These are phyloP conservation scores for Chlorella vulgaris DNA, from an alignment of 139 green algal species.

Conservation along the genomic window DNA sequence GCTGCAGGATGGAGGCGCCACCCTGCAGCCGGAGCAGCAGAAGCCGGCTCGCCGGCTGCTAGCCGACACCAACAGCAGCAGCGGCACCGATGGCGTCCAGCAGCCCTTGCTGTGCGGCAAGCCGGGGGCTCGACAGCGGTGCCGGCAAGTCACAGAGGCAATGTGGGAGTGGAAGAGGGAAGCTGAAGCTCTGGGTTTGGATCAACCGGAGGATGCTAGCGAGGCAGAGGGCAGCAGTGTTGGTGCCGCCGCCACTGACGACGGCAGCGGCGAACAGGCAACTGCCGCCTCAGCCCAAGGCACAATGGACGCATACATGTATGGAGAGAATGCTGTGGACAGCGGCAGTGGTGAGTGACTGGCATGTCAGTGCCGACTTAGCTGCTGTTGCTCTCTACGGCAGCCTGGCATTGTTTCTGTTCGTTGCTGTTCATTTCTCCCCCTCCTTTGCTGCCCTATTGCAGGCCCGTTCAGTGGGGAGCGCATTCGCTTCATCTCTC, in stretches of 20 bases:
- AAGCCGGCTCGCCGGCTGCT: not conserved
- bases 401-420: no score
- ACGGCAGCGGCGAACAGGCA: no score
- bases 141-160: not conserved
- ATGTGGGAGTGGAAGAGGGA: not conserved
- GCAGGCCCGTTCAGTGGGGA: not conserved
- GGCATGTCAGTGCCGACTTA: no score
- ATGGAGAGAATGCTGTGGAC: not conserved
- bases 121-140: not conserved
- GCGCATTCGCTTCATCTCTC: slow-evolving; percentile 16
- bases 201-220: not conserved
- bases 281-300: not conserved
- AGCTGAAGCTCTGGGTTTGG: not conserved
- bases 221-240: not conserved
- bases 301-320: slow-evolving; percentile 21
- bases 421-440: no score
- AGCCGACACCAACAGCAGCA: not conserved
- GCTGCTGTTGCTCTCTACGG: no score
- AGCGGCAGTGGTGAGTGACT: slow-evolving; percentile 12
- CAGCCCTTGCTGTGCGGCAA: not conserved
- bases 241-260: not conserved
- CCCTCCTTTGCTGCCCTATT: not conserved
- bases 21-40: no score
- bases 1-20: no score
- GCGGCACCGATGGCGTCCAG: not conserved